Evolutionary conservation across 495 filamentous ascomycete genomes (phyloP).

Genomic region (Podospora fimiseda): DNA sequence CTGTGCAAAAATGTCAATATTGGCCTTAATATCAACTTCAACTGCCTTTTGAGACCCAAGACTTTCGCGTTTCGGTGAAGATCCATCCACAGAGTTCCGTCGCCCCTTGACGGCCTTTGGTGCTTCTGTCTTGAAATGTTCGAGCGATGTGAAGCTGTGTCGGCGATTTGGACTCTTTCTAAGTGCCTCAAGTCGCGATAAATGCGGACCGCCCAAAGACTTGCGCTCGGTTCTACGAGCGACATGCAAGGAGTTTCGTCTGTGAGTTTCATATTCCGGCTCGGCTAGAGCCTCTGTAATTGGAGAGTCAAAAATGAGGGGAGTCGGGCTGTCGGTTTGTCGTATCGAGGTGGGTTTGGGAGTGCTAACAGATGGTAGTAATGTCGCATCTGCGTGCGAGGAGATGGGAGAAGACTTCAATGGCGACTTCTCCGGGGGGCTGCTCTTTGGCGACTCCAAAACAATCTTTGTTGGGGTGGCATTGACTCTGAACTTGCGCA

Average conservation of each 20-base stretch:
- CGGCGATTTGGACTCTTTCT: conserved; percentile 19
- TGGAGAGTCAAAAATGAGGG: conserved; percentile 29
- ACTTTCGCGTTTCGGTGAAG: background rate
- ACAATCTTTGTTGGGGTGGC: conserved; percentile 24
- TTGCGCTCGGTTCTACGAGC: conserved; percentile 25
- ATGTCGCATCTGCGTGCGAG: background rate
- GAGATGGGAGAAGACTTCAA: conserved; percentile 14
- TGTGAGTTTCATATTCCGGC: conserved; percentile 21
- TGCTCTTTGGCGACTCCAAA: conserved; percentile 20
- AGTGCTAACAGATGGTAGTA: background rate
- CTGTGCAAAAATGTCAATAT: conserved; percentile 27
- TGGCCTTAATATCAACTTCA: conserved; percentile 25
- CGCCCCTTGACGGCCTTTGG: conserved; percentile 6
- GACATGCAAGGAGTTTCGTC: conserved; percentile 22
- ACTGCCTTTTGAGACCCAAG: conserved; percentile 4
- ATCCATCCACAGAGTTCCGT: conserved; percentile 18
- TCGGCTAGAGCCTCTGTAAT: conserved; percentile 9
- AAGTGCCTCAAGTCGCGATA: conserved; percentile 16
- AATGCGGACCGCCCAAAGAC: conserved; percentile 11
- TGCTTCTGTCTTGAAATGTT: background rate
- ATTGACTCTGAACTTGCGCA: conserved; percentile 19
- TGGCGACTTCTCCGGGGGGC: conserved; percentile 13
- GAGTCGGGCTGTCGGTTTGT: conserved; percentile 4
- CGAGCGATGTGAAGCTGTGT: conserved; percentile 21
- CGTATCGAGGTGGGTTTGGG: background rate